Conservation (phyloP, 75 land plant genomes). For the Isoetes taiwanensis region DNA sequence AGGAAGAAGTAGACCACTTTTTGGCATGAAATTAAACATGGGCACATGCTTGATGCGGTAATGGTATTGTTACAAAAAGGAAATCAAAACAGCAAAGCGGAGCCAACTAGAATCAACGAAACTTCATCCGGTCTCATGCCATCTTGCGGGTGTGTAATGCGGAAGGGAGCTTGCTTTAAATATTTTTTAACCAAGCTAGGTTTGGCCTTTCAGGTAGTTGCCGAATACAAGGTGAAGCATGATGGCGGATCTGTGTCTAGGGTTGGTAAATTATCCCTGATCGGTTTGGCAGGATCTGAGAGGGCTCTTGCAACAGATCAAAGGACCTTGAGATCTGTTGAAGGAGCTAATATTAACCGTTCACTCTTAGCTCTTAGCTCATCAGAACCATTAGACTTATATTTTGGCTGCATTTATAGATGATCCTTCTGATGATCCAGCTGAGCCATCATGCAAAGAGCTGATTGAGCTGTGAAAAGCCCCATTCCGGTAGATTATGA, state of each 20-base stretch:
- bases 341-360: slow-evolving; percentile 89
- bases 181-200: neutral
- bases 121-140: slow-evolving; percentile 49
- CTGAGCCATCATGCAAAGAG: too few species aligned
- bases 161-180: neutral
- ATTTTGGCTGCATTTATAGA: too few species aligned
- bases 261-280: slow-evolving; percentile 76
- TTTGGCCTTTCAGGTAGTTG: slow-evolving; percentile 78
- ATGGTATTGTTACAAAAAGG: slow-evolving; percentile 86
- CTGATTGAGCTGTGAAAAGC: too few species aligned
- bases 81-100: slow-evolving; percentile 73
- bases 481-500: too few species aligned
- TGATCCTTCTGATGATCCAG: too few species aligned
- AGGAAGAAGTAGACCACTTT: slow-evolving; percentile 52
- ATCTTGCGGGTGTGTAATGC: neutral
- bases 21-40: neutral
- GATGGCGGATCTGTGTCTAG: slow-evolving; percentile 25
- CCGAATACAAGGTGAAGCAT: slow-evolving; percentile 56
- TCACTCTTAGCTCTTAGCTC: slow-evolving; percentile 83
- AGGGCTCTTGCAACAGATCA: slow-evolving; percentile 92
- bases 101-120: slow-evolving; percentile 84
- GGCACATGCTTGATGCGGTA: slow-evolving; percentile 22
- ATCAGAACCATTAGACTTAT: too few species aligned
- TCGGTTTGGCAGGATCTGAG: slow-evolving; percentile 94
- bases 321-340: slow-evolving; percentile 66